phyloP scores from a whole-genome alignment of 2,329 filamentous ascomycete genomes.

The Zymoseptoria ardabiliae region DNA sequence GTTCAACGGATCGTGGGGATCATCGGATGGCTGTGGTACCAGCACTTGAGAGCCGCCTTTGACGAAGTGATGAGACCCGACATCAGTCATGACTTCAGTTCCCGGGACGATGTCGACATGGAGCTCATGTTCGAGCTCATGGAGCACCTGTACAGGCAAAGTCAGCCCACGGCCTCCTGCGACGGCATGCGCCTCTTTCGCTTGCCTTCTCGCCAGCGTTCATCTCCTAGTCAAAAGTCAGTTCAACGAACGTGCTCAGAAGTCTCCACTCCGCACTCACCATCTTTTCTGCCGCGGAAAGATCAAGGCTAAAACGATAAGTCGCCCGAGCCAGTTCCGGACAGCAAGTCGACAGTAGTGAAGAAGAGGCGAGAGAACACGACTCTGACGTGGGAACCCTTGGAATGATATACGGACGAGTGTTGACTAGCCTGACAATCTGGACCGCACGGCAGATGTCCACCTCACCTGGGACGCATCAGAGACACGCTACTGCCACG shows the following conservation, averaged over 20 bases:
- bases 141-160: conserved; percentile 32
- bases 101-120: conserved; percentile 49
- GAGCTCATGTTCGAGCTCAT: conserved; percentile 46
- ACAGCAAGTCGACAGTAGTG: neutral
- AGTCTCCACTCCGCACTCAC: neutral
- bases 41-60: conserved; percentile 45
- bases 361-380: neutral
- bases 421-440: neutral
- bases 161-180: neutral
- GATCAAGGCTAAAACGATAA: neutral
- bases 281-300: neutral
- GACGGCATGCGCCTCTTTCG: neutral
- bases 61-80: conserved; percentile 57
- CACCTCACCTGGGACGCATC: neutral
- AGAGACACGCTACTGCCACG: neutral
- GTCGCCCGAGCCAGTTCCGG: neutral
- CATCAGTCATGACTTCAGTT: conserved; percentile 55
- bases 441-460: neutral
- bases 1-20: conserved; percentile 36
- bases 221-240: conserved; percentile 12
- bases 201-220: conserved; percentile 13
- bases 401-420: neutral
- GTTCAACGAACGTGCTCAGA: neutral
- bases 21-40: conserved; percentile 45
- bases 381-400: neutral